Evolutionary conservation across 805 yeast genomes (phyloP), one percentile per base, ranked within the genome.

Genomic region (Ogataea nitratoaversa): DNA sequence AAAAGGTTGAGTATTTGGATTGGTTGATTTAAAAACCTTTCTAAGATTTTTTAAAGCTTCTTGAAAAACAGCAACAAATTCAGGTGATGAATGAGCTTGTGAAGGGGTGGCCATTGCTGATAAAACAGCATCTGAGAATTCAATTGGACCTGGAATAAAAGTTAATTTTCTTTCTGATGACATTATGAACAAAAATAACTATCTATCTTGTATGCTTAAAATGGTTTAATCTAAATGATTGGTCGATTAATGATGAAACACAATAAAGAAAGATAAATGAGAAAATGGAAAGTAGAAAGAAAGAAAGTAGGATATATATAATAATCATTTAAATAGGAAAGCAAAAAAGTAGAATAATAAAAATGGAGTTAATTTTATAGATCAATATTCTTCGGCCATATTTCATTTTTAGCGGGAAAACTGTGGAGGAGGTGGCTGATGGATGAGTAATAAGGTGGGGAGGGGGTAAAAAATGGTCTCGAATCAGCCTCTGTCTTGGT

Each of bases 81-180:
- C 89, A 8, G 91, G 89, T 9, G 90, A 78, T 30, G 95, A 86
- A 65, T 90, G 97, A n/a, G 95, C 82, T 54, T 84, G 79, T 3
- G 95, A 80, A 29, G 90, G 93, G 30, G 84, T 79, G 30, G 86
- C 69, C 83, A 84, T 82, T 31, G 96, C 95, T 27, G 68, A 66
- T 53, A 84, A 76, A 36, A 90, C 97, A 37, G 69, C 74, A 49
- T 84, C 87, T 36, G 89, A 79, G 65, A 91, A 80, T 39, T 60
- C 65, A 40, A 62, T 57, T 13, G 67, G 67, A 27, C 67, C 67
- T 27, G 67, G 67, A 32, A 61, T 61, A 40, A 62, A 61, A 2
- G 64, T 62, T 19, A 60, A 50, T 38, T 57, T 59, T 53, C 66
- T 57, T 20, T 37, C 31, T 3, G 53, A 36, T 9, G 60, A 37